Base-by-base conservation (phyloP, 1,284 basidiomycete species). In the Phellopilus nigrolimitatus region DNA sequence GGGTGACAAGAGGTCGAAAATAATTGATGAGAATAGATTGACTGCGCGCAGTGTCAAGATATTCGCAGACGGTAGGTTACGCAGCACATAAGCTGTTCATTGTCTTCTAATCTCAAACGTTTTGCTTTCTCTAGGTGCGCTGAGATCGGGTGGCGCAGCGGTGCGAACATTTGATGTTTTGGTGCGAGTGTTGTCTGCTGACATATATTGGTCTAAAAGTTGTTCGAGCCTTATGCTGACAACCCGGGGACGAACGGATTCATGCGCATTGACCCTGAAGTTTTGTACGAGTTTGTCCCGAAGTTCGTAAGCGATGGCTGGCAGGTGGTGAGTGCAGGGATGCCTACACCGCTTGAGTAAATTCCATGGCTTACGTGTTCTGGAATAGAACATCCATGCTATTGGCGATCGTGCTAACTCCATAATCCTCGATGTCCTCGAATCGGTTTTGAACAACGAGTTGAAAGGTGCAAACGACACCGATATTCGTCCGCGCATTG, bases 381-480 rank as follows among this genome's bases (percentile, higher is more conserved):
- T 50, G 15, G 55, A 17, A 9, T 56, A 91, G 87, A 92, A 92
- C 61, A 81, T 91, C 8, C 92, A 95, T 67, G 89, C 89, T 9
- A 94, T 97, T 37, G 94, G 94, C 8, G 94, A 97, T 66, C 79
- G 86, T 43, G 92, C 93, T 28, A 95, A 95, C 63, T 77, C 83
- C 24, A 74, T 93, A 36, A 84, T 95, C 9, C 68, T 97, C 24
- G 82, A 94, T 63, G 82, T 83, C 0, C 92, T 94, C 59, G 88
- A 92, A 66, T 37, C 49, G n/a, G 71, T 73, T 13, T 22, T 45
- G 7, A 15, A 27, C 10, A 47, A 52, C 7, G 78, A 82, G 1
- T 66, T 90, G 39, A 65, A 74, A 42, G 75, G 76, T 21, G 71
- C 71, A 17, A 77, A 84, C 59, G 78, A 85, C 10, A 73, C 74